phyloP scores from a whole-genome alignment of 305 asterid genomes.

The Fraxinus ornus region DNA sequence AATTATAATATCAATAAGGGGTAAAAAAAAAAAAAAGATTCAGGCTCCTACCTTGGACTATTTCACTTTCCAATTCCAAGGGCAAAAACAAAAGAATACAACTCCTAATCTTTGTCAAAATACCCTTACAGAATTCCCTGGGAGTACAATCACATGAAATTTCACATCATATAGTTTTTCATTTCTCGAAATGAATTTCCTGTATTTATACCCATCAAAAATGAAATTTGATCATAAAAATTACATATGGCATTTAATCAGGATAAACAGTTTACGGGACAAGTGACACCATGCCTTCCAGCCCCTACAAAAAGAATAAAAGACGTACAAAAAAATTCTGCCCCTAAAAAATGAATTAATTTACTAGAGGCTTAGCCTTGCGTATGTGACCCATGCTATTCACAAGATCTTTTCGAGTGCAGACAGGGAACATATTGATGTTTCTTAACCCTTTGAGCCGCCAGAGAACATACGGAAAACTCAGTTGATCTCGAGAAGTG shows the following conservation, averaged over 20 bases:
- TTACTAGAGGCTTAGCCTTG: constrained; percentile 78
- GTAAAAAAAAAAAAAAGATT: neutral
- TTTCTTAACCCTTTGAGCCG: constrained; percentile 58
- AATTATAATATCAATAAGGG: neutral
- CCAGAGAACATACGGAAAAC: constrained; percentile 92
- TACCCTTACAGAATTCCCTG: too few relatives aligned
- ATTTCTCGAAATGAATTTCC: neutral
- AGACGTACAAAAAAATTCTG: neutral
- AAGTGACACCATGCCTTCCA: constrained; percentile 3
- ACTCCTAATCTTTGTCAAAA: too few relatives aligned
- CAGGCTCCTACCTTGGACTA: neutral
- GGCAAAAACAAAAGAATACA: neutral
- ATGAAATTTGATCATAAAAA: neutral
- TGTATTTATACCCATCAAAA: neutral
- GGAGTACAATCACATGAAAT: too few relatives aligned
- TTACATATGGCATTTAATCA: neutral
- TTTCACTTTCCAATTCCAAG: neutral
- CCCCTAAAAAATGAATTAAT: constrained; percentile 27
- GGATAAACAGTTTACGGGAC: neutral
- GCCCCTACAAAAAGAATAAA: neutral
- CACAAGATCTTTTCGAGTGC: constrained; percentile 93
- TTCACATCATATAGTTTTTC: too few relatives aligned
- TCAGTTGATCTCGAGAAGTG: constrained; percentile 93
- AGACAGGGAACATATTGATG: constrained; percentile 83
- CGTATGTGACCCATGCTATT: constrained; percentile 96